Evolutionary conservation across 768 basidiomycete genomes (phyloP), one percentile per base, ranked within the genome.

Genomic region (Paxillus involutus): DNA sequence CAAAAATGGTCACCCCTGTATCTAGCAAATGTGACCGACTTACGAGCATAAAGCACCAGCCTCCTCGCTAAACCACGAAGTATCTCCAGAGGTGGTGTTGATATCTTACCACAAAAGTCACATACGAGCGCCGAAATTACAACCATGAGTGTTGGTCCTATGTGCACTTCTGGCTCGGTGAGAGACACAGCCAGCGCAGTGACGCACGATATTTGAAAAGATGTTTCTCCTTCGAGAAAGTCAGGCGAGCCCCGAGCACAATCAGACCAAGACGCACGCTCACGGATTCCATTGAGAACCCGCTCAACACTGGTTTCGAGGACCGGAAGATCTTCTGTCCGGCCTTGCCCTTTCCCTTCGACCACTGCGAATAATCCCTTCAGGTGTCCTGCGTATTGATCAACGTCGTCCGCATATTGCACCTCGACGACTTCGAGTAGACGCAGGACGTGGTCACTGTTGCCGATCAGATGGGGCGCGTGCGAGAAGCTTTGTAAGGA

Each of bases 41-140:
- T 58, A 85, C 86, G 64, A 47, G 75, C 61, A 59, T 76, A 78
- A 3, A 61, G 63, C 13, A 59, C 52, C 9, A 88, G 58, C 44
- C 77, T 72, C 4, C 49, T 52, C 14, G 77, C 66, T 62, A 85
- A 53, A 40, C 81, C 75, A 39, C 70, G 66, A 39, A 89, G 70
- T 45, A 85, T 64, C 32, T 77, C 74, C 43, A 60, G 45, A 1
- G 86, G 82, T 8, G 82, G 63, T 35, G 82, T 67, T n/a, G 84
- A 71, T 43, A 82, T 63, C 44, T 71, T 72, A 19, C 77, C 76
- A 47, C 78, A 78, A 58, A 83, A 80, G 65, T 90, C 88, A 53
- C 78, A 79, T n/a, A 82, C 75, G 39, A 89, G 67, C 3, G 91
- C 91, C 9, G 83, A 75, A n/a, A 79, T 62, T n/a, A 92, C 77